A percentile compares a stretch with the other conserved stretches of the same genome.
Conservation (phyloP, 106 monocot species). For the Dendrobium huoshanense region DNA sequence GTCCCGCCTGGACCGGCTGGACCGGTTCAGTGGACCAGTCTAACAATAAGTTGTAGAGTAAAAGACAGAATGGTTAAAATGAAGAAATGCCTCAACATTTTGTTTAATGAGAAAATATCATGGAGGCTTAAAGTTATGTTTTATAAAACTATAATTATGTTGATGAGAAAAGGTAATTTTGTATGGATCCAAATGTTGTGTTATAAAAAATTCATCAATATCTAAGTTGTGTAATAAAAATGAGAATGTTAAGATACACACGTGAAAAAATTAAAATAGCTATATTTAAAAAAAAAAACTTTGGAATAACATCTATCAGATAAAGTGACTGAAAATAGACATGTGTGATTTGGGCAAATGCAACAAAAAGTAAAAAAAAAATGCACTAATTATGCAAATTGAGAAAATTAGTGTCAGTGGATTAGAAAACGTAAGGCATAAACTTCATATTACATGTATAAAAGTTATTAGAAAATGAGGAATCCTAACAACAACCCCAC, state of each 20-base stretch:
- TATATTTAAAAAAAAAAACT: neutral
- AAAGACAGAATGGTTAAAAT: neutral
- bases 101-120: neutral
- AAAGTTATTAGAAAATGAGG: neutral
- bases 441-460: neutral
- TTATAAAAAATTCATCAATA: neutral
- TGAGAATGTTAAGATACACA: neutral
- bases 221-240: neutral
- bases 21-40: too few relatives aligned
- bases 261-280: neutral
- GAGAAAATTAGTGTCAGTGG: neutral
- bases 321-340: neutral
- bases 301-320: neutral
- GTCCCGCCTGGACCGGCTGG: too few relatives aligned
- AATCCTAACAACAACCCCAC: neutral
- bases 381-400: neutral
- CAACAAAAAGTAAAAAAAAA: neutral
- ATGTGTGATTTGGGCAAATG: neutral
- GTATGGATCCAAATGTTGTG: neutral
- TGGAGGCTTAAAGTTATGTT: neutral
- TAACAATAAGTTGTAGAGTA: neutral
- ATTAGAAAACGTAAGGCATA: neutral
- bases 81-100: neutral
- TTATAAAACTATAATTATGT: neutral
- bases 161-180: too few relatives aligned